These are phyloP conservation scores for Calonectria fujianensis DNA, from an alignment of 2,329 filamentous ascomycete genomes.

Conservation along the genomic window DNA sequence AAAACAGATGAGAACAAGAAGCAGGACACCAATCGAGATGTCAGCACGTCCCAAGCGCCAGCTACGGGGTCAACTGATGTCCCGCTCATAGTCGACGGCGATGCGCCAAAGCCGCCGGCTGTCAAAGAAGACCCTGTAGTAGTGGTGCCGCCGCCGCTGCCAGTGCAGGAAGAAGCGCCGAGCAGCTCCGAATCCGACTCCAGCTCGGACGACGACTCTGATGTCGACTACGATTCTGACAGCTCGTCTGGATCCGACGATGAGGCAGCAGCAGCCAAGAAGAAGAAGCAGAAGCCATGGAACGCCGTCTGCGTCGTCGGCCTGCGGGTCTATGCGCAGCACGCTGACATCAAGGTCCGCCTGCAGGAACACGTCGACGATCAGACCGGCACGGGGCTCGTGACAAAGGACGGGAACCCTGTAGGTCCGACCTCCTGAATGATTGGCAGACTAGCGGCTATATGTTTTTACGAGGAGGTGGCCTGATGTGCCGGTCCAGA, in stretches of 20 bases:
- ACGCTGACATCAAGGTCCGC: conserved; percentile 59
- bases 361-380: conserved; percentile 58
- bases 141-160: conserved; percentile 18
- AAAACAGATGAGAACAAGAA: conserved; percentile 40
- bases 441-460: not conserved
- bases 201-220: conserved; percentile 51
- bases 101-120: conserved; percentile 41
- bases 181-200: conserved; percentile 42
- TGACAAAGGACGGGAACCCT: conserved; percentile 40
- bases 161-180: conserved; percentile 31
- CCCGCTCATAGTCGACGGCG: conserved; percentile 23
- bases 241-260: conserved; percentile 35
- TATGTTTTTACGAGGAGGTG: not conserved
- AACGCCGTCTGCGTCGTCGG: conserved; percentile 66
- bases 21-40: conserved; percentile 2
- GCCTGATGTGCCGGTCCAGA: not conserved
- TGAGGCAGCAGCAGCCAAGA: conserved; percentile 44
- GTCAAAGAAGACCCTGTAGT: conserved; percentile 41
- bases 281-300: conserved; percentile 59
- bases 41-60: conserved; percentile 18
- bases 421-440: conserved; percentile 40
- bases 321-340: conserved; percentile 62
- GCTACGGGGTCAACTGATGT: conserved; percentile 28
- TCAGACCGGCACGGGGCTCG: conserved; percentile 50
- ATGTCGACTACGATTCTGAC: conserved; percentile 48